These are phyloP conservation scores for Tolypocladium paradoxum DNA, from an alignment of 2,329 filamentous ascomycete genomes.

Conservation along the genomic window DNA sequence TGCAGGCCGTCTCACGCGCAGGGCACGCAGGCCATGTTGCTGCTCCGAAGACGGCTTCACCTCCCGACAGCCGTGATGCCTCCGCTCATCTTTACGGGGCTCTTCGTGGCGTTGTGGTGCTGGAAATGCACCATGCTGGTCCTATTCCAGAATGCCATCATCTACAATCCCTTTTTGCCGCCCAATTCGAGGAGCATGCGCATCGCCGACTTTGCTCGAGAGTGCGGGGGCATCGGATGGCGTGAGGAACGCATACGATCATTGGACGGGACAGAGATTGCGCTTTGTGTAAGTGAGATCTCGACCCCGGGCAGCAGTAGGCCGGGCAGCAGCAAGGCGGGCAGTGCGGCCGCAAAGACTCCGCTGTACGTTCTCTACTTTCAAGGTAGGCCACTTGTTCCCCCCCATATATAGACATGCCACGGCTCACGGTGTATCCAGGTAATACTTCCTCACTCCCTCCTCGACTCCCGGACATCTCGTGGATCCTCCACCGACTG, in stretches of 20 bases:
- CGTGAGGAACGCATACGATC: constrained; percentile 49
- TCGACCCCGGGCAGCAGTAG: constrained; percentile 1
- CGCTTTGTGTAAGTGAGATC: constrained; percentile 43
- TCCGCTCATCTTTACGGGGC: constrained; percentile 53
- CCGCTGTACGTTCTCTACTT: constrained; percentile 46
- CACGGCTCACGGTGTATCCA: constrained; percentile 14
- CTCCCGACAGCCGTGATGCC: constrained; percentile 41
- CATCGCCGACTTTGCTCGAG: constrained; percentile 50
- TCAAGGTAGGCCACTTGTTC: constrained; percentile 31
- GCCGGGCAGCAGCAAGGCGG: neutral
- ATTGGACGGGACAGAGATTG: constrained; percentile 54
- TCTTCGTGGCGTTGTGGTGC: constrained; percentile 53
- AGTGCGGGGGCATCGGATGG: constrained; percentile 56
- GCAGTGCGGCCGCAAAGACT: constrained; percentile 4
- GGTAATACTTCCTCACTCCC: constrained; percentile 50
- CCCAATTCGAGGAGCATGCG: constrained; percentile 58
- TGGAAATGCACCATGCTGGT: constrained; percentile 66
- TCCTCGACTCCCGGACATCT: constrained; percentile 45
- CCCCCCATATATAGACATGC: constrained; percentile 1
- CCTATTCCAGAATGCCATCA: constrained; percentile 69
- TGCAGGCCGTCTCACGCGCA: neutral
- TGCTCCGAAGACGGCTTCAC: constrained; percentile 16
- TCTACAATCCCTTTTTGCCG: constrained; percentile 69
- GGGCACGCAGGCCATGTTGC: neutral
- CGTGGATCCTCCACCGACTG: constrained; percentile 37